Percentiles rank a stretch among this genome's conserved stretches.
phyloP scores from a whole-genome alignment of 2,329 filamentous ascomycete species.

The Hypoxylon sp. region DNA sequence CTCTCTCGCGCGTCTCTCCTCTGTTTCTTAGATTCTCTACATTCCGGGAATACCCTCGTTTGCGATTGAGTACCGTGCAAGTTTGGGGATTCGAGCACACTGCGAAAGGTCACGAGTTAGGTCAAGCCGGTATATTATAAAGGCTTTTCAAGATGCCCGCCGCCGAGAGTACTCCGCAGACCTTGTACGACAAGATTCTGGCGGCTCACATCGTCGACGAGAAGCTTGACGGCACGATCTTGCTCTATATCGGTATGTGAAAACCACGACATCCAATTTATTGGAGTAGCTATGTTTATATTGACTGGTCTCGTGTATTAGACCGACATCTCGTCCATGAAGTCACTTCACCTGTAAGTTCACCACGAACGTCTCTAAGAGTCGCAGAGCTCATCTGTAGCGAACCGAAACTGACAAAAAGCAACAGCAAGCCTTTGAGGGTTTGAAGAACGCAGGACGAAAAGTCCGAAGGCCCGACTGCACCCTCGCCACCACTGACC shows the following conservation, averaged over 20 bases:
- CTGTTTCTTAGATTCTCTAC: slow-evolving; percentile 5
- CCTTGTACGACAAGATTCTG: slow-evolving; percentile 98
- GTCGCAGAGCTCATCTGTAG: background rate
- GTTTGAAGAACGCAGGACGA: slow-evolving; percentile 88
- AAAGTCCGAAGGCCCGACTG: slow-evolving; percentile 94
- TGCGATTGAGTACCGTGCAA: background rate
- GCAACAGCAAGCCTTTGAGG: slow-evolving; percentile 92
- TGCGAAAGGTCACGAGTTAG: slow-evolving; percentile 27
- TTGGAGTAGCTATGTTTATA: slow-evolving; percentile 6
- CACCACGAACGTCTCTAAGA: slow-evolving; percentile 14
- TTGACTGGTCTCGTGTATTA: slow-evolving; percentile 55
- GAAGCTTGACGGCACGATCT: slow-evolving; percentile 91
- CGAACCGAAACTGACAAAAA: slow-evolving; percentile 23
- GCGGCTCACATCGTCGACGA: slow-evolving; percentile 94
- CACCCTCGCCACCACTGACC: slow-evolving; percentile 95
- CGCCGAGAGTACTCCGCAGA: slow-evolving; percentile 70
- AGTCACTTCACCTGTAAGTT: slow-evolving; percentile 91
- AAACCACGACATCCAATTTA: slow-evolving; percentile 30
- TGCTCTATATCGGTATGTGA: slow-evolving; percentile 89
- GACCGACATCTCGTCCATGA: slow-evolving; percentile 98
- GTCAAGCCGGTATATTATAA: slow-evolving; percentile 15
- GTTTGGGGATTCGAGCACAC: slow-evolving; percentile 18
- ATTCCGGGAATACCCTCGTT: slow-evolving; percentile 7
- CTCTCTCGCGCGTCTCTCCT: background rate
- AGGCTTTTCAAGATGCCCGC: slow-evolving; percentile 74